Evolutionary conservation across 192 early-diverging fungal genomes (phyloP).

Genomic region (Coemansia sp.): DNA sequence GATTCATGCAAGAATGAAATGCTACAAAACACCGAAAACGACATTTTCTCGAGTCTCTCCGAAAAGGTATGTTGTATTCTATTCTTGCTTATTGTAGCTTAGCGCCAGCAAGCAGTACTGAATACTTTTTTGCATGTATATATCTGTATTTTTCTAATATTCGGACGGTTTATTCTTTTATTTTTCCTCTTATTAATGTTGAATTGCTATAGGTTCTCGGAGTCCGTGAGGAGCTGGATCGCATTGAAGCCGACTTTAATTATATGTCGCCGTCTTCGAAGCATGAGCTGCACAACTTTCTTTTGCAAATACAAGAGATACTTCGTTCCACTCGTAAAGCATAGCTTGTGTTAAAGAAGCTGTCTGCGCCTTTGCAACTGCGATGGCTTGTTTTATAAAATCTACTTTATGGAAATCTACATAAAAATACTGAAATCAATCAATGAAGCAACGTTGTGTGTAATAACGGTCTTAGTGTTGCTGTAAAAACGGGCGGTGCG

Average conservation of each 20-base stretch:
- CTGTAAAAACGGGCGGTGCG: constrained; percentile 32
- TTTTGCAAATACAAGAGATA: constrained; percentile 5
- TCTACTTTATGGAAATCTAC: not conserved
- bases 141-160: too few species aligned
- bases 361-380: too few species aligned
- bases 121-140: too few species aligned
- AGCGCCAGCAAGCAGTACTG: too few species aligned
- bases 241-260: constrained; percentile 5
- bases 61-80: too few species aligned
- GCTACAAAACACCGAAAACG: too few species aligned
- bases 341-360: constrained; percentile 1
- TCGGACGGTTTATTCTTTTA: not conserved
- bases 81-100: too few species aligned
- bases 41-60: too few species aligned
- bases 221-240: constrained; percentile 10
- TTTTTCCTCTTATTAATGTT: not conserved
- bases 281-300: constrained; percentile 10
- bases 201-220: constrained; percentile 4
- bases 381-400: too few species aligned
- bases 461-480: constrained; percentile 17
- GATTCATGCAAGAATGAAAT: too few species aligned
- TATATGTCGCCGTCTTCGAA: not conserved
- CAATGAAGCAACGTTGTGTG: constrained; percentile 3
- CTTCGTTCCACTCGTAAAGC: not conserved
- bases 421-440: not conserved